These are phyloP conservation scores for Trichaptum fuscoviolaceum DNA, from an alignment of 768 basidiomycete genomes.

Conservation along the genomic window DNA sequence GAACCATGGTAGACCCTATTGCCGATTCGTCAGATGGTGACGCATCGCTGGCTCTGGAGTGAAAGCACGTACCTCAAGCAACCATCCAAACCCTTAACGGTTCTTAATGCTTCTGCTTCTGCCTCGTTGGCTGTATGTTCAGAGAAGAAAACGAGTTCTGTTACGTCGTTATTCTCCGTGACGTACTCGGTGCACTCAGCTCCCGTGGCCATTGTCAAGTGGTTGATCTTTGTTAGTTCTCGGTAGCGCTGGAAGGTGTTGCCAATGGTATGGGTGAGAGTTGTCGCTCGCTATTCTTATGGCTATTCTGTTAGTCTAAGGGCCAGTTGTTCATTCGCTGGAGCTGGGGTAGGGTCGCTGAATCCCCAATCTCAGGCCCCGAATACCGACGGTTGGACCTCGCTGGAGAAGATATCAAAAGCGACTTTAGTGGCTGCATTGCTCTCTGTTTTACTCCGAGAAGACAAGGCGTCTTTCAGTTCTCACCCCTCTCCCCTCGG, in stretches of 20 bases:
- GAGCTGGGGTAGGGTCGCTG: not conserved
- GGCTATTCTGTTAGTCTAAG: not conserved
- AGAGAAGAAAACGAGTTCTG: constrained; percentile 2
- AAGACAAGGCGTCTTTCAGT: too few species aligned
- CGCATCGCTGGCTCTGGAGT: not conserved
- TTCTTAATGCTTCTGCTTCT: not conserved
- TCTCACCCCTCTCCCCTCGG: not conserved
- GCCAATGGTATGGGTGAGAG: not conserved
- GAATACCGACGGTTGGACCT: not conserved
- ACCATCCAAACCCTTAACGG: not conserved
- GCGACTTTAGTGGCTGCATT: not conserved
- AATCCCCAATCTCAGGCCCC: not conserved
- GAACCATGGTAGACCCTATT: constrained; percentile 2
- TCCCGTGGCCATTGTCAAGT: not conserved
- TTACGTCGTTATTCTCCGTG: not conserved
- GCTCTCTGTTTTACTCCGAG: too few species aligned
- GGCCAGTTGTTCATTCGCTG: not conserved
- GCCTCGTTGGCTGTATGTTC: constrained; percentile 3
- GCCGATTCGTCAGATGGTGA: not conserved
- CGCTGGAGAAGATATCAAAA: too few species aligned
- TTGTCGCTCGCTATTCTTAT: not conserved
- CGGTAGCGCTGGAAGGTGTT: not conserved
- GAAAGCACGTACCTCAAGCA: not conserved
- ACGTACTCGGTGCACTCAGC: not conserved
- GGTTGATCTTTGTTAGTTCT: not conserved